phyloP scores from a whole-genome alignment of 2,329 filamentous ascomycete genomes.

The Fusarium hainanense region DNA sequence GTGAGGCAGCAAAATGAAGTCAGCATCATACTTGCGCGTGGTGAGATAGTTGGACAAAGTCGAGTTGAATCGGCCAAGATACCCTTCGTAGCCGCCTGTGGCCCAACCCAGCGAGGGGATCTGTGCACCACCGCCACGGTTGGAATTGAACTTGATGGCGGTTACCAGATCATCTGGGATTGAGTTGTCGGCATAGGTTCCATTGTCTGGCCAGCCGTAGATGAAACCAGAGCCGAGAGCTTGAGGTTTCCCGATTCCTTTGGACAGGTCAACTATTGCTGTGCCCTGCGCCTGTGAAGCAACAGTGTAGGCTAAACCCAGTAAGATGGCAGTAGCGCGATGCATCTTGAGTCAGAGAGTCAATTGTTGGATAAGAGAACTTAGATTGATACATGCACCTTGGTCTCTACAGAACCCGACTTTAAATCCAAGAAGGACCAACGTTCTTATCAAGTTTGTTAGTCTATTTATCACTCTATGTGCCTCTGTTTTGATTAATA shows the following conservation, averaged over 20 bases:
- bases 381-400: too few species aligned
- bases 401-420: too few species aligned
- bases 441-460: too few species aligned
- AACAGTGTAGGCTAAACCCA: neutral
- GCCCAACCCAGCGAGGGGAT: neutral
- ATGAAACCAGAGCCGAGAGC: neutral
- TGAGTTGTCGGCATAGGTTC: rapidly evolving
- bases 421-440: too few species aligned
- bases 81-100: neutral
- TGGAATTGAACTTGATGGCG: neutral
- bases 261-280: neutral
- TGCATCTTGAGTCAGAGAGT: too few species aligned
- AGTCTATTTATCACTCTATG: too few species aligned
- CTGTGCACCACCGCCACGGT: neutral
- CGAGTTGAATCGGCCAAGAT: neutral
- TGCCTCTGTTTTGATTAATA: too few species aligned
- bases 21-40: neutral
- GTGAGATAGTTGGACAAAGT: neutral
- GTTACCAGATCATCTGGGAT: neutral
- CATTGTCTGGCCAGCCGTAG: neutral
- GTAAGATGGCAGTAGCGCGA: rapidly evolving
- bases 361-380: too few species aligned
- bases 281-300: neutral
- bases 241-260: rapidly evolving
- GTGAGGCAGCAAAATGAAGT: neutral